Base-by-base conservation (phyloP, 2,329 filamentous ascomycete genomes). In the Colletotrichum lini region DNA sequence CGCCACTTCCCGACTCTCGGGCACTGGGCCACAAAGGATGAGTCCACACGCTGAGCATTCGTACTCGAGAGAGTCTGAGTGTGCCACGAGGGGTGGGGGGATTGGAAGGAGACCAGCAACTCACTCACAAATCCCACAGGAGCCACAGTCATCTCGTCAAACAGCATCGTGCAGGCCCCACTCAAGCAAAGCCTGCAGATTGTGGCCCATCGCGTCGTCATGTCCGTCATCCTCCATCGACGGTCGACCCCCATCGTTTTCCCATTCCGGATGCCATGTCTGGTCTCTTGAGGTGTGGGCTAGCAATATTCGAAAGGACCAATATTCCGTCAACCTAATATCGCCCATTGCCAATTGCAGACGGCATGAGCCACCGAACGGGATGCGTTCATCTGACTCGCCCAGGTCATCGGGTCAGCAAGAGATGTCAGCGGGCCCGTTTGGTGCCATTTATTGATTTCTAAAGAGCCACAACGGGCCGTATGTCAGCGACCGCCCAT, bases 241-340 rank as follows among this genome's bases (percentile, higher is more conserved):
- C 35, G 8, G 35, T 38, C 35, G 9, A 38, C 35, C 50, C 40
- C 56, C 35, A 50, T 65, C 23, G 12, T 13, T 38, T 65, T 59
- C 47, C 61, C 58, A 44, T 42, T 30, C 44, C 13, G 52, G 47
- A 35, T 30, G 56, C 44, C 35, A 52, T 57, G 42, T 70, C 49
- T 40, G 21, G 40, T 64, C 42, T 45, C 47, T 38, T 59, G 45
- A 61, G 56, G 59, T 72, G 59, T 72, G 65, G 65, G 38, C 59
- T 38, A 13, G 23, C n/a, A 64, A 64, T 64, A 13, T 35, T 47
- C 40, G 56, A 52, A 23, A 59, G 52, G 62, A 26, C 47, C 69
- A 69, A 72, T 68, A 71, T 68, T 64, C 38, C 18, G 63, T 45
- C 57, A 58, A 38, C n/a, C 52, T 26, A 68, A 69, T 68, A 69